Evolutionary conservation across 495 filamentous ascomycete genomes (phyloP), one percentile per base, ranked within the genome.

Genomic region (Physcia stellaris): DNA sequence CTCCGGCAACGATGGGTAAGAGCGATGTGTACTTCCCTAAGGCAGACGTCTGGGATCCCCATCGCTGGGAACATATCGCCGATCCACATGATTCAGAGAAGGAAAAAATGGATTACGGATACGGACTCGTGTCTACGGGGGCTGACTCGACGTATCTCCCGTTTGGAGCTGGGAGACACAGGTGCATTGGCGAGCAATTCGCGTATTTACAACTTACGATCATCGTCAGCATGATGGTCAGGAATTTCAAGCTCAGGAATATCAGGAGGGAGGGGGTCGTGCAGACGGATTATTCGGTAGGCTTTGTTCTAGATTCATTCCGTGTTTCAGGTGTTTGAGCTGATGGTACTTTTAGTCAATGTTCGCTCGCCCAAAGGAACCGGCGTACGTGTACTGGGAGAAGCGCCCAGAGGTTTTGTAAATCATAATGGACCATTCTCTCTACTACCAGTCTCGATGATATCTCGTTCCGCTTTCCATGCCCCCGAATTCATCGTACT

Each of bases 141-240:
- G 75, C 85, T 4, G 63, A 62, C 20, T 86, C 79, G 33, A 87
- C 90, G 1, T 98, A 95, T 60, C 67, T 98, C 13, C 90, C 90
- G 0, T 98, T 98, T 53, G 90, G 90, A 2, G 90, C 86, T 1
- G 90, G 90, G 4, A 67, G 90, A 37, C 90, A 98, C 60, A 63
- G 90, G 7, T 98, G 90, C 57, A 95, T 98, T 51, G 90, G 90
- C 32, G 90, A 95, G 63, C 86, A 94, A 51, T 98, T 95, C 54
- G 90, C 90, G 39, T 93, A 92, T 54, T 67, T 94, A 44, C 88
- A 98, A 58, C 65, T 98, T 32, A 74, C 75, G 41, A 84, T 83
- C 9, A 93, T 98, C 48, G 62, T 80, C 34, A 83, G 80, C n/a
- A 79, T 73, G 22, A 64, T 87, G 34, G 79, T 94, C 32, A 66